Percentiles rank a stretch among this genome's conserved stretches.
Conservation (phyloP, 352 stramenopile genomes). For the Phytophthora megakarya region DNA sequence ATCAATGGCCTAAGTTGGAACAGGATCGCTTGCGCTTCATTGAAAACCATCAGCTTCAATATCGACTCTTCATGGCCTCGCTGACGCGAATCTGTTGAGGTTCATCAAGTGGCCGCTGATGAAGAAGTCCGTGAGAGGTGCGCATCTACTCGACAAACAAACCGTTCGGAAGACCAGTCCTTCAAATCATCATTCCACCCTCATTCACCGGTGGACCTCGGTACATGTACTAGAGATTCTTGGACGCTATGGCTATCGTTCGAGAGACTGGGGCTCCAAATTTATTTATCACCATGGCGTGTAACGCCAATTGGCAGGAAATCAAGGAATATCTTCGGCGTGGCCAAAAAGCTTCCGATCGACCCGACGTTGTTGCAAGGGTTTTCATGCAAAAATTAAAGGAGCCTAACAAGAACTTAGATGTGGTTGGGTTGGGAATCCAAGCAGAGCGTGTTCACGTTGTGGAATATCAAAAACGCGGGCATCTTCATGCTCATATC, state of each 20-base stretch:
- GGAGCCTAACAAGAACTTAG: slow-evolving; percentile 28
- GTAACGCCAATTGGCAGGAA: slow-evolving; percentile 50
- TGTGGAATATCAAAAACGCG: slow-evolving; percentile 60
- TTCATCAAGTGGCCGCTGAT: too few species aligned
- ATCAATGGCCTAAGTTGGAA: neutral
- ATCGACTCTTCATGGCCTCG: too few species aligned
- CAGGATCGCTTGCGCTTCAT: neutral
- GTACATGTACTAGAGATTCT: too few species aligned
- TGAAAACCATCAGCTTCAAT: neutral
- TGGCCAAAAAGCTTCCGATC: slow-evolving; percentile 15
- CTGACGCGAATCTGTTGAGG: too few species aligned
- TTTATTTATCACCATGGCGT: slow-evolving; percentile 57
- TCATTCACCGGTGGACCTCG: too few species aligned
- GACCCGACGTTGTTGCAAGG: slow-evolving; percentile 17
- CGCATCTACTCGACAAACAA: too few species aligned
- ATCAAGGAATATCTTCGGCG: slow-evolving; percentile 23
- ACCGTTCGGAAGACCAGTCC: too few species aligned
- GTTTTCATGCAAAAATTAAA: slow-evolving; percentile 34
- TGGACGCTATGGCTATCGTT: slow-evolving; percentile 49
- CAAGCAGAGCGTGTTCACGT: slow-evolving; percentile 31
- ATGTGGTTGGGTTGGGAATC: slow-evolving; percentile 18
- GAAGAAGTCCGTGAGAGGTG: too few species aligned
- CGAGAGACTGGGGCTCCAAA: slow-evolving; percentile 38
- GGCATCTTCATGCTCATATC: slow-evolving; percentile 52
- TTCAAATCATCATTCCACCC: too few species aligned